Conservation (phyloP, 2,329 filamentous ascomycete species). For the Pyrenophora teres region DNA sequence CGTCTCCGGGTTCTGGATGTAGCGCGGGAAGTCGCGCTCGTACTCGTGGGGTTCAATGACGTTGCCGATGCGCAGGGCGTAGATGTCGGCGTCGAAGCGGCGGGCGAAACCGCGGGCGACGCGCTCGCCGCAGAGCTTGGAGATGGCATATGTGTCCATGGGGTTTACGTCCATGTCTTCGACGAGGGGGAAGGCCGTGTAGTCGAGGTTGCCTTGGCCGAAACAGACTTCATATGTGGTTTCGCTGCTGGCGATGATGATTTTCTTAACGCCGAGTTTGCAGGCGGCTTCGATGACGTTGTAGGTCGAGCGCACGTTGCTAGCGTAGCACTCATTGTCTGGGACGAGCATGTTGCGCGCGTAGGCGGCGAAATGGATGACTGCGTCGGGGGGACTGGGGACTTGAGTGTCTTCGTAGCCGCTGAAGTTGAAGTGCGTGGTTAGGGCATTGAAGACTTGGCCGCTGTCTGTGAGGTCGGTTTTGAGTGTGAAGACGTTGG, state of each 20-base stretch:
- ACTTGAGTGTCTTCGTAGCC: constrained; percentile 54
- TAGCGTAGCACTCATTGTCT: constrained; percentile 63
- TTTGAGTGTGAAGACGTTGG: constrained; percentile 58
- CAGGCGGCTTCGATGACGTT: constrained; percentile 68
- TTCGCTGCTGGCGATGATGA: constrained; percentile 64
- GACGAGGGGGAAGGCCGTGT: constrained; percentile 62
- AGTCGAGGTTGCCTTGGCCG: constrained; percentile 62
- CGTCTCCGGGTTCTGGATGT: constrained; percentile 56
- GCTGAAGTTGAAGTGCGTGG: constrained; percentile 60
- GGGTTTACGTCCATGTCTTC: constrained; percentile 65
- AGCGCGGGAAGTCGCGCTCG: constrained; percentile 56
- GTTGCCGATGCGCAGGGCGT: constrained; percentile 64
- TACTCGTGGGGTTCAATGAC: constrained; percentile 68
- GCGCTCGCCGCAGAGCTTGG: constrained; percentile 64
- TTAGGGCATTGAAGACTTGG: constrained; percentile 60
- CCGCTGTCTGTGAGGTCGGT: constrained; percentile 61
- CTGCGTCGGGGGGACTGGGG: constrained; percentile 59
- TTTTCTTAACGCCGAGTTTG: constrained; percentile 65
- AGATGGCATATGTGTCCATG: constrained; percentile 66
- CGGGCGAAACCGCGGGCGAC: constrained; percentile 62
- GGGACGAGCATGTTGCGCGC: constrained; percentile 65
- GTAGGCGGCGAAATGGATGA: constrained; percentile 65
- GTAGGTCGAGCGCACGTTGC: constrained; percentile 62
- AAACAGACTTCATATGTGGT: constrained; percentile 67
- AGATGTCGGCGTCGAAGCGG: constrained; percentile 62